A percentile compares a stretch with the other conserved stretches of the same genome.
phyloP scores from a whole-genome alignment of 257 asterid species.

The Schizonepeta tenuifolia region DNA sequence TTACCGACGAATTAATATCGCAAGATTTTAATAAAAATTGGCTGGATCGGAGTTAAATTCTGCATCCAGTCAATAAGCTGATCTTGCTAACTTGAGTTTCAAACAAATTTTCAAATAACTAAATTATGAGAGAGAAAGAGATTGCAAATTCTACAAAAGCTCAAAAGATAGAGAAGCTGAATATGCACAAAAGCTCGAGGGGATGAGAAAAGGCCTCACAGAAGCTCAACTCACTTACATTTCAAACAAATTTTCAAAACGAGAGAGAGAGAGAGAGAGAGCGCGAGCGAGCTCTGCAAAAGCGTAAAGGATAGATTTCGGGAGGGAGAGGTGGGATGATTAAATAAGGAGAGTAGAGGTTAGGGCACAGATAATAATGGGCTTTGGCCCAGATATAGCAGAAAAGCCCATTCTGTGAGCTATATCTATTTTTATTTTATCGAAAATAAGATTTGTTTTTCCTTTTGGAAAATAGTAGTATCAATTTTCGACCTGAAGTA shows the following conservation, averaged over 20 bases:
- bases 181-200: no score
- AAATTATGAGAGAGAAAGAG: conserved; percentile 34
- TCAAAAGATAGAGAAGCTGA: no score
- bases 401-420: neutral
- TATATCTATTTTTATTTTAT: no score
- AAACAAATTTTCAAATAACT: no score
- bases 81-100: conserved; percentile 43
- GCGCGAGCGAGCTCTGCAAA: no score
- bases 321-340: neutral
- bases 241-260: neutral
- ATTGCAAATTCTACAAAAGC: no score
- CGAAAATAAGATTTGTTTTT: no score
- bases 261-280: neutral
- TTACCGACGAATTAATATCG: conserved; percentile 50
- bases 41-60: conserved; percentile 36
- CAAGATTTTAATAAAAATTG: conserved; percentile 52
- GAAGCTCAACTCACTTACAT: no score
- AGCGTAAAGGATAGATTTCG: neutral
- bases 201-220: neutral
- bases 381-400: neutral
- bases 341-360: neutral
- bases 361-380: conserved; percentile 4
- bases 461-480: no score
- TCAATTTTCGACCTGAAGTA: no score
- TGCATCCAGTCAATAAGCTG: conserved; percentile 74